Evolutionary conservation across 257 asterid species (phyloP).

Genomic region (Ajuga chamaepitys): DNA sequence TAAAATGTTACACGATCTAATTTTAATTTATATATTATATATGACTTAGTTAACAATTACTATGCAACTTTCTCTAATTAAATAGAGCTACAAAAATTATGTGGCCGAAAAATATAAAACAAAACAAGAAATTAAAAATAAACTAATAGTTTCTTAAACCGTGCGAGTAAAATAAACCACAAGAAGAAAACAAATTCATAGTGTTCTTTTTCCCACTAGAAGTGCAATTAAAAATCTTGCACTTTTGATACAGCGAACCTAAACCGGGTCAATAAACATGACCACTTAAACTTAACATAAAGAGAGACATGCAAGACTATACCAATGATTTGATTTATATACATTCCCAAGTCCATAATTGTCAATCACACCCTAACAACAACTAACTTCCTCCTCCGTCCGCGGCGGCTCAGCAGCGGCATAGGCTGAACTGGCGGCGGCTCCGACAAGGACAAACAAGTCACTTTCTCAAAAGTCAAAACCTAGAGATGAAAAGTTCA

Average conservation of each 20-base stretch:
- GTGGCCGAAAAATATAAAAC: too few relatives aligned
- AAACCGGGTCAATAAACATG: constrained; percentile 12
- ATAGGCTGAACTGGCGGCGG: neutral
- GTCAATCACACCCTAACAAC: too few relatives aligned
- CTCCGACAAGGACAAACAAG: neutral
- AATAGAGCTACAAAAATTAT: too few relatives aligned
- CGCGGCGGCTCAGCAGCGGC: neutral
- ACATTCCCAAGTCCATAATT: constrained; percentile 20
- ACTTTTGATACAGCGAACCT: constrained; percentile 25
- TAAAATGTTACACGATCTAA: too few relatives aligned
- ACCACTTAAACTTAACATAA: constrained; percentile 6
- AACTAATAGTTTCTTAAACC: too few relatives aligned
- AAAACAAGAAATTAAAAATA: neutral
- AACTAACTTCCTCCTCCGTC: too few relatives aligned
- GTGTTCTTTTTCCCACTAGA: neutral
- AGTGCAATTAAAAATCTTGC: constrained; percentile 38
- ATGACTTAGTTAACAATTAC: too few relatives aligned
- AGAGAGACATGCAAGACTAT: neutral
- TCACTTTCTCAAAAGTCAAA: constrained; percentile 11
- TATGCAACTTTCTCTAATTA: too few relatives aligned
- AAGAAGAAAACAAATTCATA: neutral
- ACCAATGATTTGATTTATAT: constrained; percentile 21
- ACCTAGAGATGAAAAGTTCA: neutral
- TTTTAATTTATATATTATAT: too few relatives aligned
- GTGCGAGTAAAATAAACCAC: too few relatives aligned